These are phyloP conservation scores for Aspergillus egyptiacus DNA, from an alignment of 495 filamentous ascomycete species.

Conservation along the genomic window DNA sequence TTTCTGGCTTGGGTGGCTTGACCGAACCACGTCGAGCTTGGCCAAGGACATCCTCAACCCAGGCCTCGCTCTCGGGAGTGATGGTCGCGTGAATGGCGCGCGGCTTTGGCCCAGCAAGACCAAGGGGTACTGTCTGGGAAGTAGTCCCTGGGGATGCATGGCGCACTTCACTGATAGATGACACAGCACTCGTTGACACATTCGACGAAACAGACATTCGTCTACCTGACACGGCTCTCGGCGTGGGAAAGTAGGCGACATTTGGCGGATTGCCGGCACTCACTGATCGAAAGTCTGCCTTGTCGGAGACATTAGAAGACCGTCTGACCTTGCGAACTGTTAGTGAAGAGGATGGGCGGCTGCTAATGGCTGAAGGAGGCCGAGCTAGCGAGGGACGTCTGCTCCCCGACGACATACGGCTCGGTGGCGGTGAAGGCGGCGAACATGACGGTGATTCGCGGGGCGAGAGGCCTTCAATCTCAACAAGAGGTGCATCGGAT, in stretches of 20 bases:
- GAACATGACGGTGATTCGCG: conserved; percentile 31
- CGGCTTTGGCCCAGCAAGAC: conserved; percentile 44
- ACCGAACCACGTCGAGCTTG: conserved; percentile 34
- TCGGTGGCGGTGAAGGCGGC: conserved; percentile 28
- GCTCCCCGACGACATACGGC: conserved; percentile 18
- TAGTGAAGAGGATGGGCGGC: conserved; percentile 36
- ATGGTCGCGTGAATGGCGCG: conserved; percentile 41
- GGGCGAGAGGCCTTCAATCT: conserved; percentile 36
- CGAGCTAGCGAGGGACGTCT: conserved; percentile 33
- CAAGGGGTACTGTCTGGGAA: conserved; percentile 34
- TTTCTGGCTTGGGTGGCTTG: conserved; percentile 15
- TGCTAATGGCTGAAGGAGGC: conserved; percentile 32
- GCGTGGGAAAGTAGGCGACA: conserved; percentile 30
- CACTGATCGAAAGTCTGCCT: conserved; percentile 25
- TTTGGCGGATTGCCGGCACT: conserved; percentile 24
- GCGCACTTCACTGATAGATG: conserved; percentile 21
- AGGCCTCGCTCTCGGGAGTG: conserved; percentile 47
- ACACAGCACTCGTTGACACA: conserved; percentile 29
- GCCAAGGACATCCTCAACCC: conserved; percentile 44
- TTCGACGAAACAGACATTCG: conserved; percentile 37
- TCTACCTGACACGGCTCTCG: conserved; percentile 19
- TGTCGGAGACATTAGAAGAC: conserved; percentile 35
- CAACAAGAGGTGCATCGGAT: conserved; percentile 38
- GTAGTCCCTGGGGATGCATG: conserved; percentile 17
- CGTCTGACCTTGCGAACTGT: conserved; percentile 37